These are phyloP conservation scores for Gremmenia infestans DNA, from an alignment of 2,329 filamentous ascomycete species.

Conservation along the genomic window DNA sequence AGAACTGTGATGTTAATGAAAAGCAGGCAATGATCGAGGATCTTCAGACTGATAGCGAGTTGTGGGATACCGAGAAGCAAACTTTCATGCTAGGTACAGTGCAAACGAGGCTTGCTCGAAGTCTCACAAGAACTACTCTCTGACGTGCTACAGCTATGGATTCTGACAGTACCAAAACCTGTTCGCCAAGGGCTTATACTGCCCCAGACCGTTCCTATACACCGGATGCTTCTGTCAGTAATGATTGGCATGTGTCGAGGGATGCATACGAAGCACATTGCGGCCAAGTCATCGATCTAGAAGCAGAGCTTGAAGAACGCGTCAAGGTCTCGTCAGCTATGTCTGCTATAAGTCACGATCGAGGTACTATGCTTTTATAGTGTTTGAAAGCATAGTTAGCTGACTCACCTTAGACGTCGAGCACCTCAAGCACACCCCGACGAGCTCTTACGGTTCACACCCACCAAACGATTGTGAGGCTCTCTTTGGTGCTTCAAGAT, in stretches of 20 bases:
- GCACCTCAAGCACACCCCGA: too few species aligned
- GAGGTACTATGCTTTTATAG: not conserved
- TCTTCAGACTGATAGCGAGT: constrained; percentile 42
- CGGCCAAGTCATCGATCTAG: not conserved
- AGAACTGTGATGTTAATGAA: not conserved
- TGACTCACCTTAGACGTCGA: too few species aligned
- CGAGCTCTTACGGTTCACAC: too few species aligned
- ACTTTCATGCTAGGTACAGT: not conserved
- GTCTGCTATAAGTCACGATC: too few species aligned
- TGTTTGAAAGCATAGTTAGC: too few species aligned
- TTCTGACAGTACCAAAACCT: not conserved
- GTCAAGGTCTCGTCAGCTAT: not conserved
- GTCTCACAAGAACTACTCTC: not conserved
- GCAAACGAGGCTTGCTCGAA: too few species aligned
- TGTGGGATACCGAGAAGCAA: constrained; percentile 35
- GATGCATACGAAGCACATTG: not conserved
- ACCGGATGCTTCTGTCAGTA: not conserved
- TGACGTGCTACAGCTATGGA: not conserved
- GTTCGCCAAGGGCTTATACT: not conserved
- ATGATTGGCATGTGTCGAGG: not conserved
- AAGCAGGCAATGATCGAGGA: constrained; percentile 45
- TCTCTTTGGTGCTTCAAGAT: too few species aligned
- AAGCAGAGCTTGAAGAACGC: not conserved
- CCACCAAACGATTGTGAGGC: too few species aligned
- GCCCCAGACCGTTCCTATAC: too few species aligned